phyloP scores from a whole-genome alignment of 257 asterid species.

The Solanum lycopersicoides region DNA sequence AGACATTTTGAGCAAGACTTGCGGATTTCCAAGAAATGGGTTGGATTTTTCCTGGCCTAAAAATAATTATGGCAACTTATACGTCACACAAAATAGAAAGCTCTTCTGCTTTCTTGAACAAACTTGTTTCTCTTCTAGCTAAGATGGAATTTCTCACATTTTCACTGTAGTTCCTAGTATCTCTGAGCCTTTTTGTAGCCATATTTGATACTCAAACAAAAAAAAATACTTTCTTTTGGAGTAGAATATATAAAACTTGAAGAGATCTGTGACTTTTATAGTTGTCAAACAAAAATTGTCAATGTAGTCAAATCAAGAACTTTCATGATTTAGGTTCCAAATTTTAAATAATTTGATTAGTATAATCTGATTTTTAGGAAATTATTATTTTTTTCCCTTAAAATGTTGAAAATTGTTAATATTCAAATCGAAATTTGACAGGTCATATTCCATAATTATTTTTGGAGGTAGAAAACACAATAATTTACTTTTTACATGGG shows the following conservation, averaged over 20 bases:
- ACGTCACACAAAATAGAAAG: neutral
- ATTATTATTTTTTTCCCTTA: neutral
- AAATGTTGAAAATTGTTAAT: neutral
- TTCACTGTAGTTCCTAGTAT: conserved; percentile 6
- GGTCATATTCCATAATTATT: neutral
- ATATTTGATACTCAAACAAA: neutral
- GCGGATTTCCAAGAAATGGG: neutral
- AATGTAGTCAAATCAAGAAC: neutral
- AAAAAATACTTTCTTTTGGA: neutral
- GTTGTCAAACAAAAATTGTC: neutral
- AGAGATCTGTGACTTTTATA: neutral
- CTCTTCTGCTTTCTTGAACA: neutral
- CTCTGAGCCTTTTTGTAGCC: conserved; percentile 20
- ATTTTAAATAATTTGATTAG: no score
- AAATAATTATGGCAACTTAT: neutral
- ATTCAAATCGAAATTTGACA: neutral
- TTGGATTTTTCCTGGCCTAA: neutral
- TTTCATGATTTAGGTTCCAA: neutral
- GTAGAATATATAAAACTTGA: neutral
- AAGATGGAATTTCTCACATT: conserved; percentile 15
- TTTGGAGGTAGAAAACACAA: neutral
- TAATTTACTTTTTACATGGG: neutral
- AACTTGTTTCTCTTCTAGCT: neutral
- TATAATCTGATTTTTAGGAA: no score
- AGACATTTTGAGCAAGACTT: neutral